Percentiles rank a stretch among this genome's conserved stretches.
Evolutionary conservation across 331 rosid species (phyloP).

Genomic region (Malus hybrid): DNA sequence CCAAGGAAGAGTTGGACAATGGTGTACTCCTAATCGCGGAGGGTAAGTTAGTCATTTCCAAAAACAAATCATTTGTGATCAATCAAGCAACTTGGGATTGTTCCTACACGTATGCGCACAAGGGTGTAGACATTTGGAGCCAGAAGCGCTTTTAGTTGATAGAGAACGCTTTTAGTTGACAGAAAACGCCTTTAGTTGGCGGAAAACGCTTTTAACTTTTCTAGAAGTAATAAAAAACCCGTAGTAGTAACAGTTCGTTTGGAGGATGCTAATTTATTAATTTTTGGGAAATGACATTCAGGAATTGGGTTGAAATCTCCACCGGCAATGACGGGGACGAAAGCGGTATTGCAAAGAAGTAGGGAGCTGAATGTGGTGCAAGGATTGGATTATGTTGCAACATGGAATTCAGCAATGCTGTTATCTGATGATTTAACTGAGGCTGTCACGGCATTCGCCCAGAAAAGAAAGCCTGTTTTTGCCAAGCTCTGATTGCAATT

Average conservation of each 20-base stretch:
- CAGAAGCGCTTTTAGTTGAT: too few relatives aligned
- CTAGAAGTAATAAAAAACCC: too few relatives aligned
- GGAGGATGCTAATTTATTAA: too few relatives aligned
- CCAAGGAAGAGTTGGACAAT: slow-evolving; percentile 42
- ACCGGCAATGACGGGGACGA: slow-evolving; percentile 68
- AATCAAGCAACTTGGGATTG: not conserved
- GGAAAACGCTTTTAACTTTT: too few relatives aligned
- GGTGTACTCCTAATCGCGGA: slow-evolving; percentile 44
- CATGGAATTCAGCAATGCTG: slow-evolving; percentile 68
- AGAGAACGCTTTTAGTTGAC: too few relatives aligned
- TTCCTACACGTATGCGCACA: too few relatives aligned
- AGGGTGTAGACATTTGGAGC: too few relatives aligned
- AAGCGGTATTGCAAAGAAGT: slow-evolving; percentile 63
- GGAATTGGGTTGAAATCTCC: slow-evolving; percentile 72
- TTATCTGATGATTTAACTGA: slow-evolving; percentile 54
- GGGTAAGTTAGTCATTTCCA: slow-evolving; percentile 27
- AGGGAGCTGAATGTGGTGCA: slow-evolving; percentile 68
- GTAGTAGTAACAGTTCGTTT: too few relatives aligned
- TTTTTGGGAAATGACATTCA: slow-evolving; percentile 4
- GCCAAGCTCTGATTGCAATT: slow-evolving; percentile 52
- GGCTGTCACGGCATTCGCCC: slow-evolving; percentile 42
- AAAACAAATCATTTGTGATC: too few relatives aligned
- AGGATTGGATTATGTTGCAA: slow-evolving; percentile 82
- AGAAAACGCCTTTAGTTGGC: too few relatives aligned
- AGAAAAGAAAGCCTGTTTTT: slow-evolving; percentile 62